These are phyloP conservation scores for Candida oleophila DNA, from an alignment of 805 yeast genomes.

Conservation along the genomic window DNA sequence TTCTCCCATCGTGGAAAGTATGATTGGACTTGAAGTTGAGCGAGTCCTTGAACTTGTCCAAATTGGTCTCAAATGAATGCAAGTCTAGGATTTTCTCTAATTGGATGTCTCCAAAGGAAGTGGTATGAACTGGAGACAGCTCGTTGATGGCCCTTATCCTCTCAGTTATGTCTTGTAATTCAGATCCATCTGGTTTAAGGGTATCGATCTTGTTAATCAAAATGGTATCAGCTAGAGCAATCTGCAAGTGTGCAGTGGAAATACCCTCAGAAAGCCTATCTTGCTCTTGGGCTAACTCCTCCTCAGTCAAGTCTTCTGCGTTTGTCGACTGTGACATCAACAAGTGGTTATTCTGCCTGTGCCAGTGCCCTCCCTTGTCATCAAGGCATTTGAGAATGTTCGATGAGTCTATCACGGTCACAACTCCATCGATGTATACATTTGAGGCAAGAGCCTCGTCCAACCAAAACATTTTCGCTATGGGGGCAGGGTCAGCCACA, in stretches of 20 bases:
- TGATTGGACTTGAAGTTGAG: constrained; percentile 11
- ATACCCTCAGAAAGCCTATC: constrained; percentile 41
- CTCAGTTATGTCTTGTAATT: constrained; percentile 27
- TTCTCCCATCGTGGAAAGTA: constrained; percentile 39
- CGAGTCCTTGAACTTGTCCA: constrained; percentile 17
- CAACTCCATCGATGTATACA: constrained; percentile 87
- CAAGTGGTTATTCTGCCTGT: constrained; percentile 37
- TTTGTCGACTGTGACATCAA: constrained; percentile 15
- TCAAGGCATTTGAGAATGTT: constrained; percentile 65
- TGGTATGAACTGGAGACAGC: constrained; percentile 62
- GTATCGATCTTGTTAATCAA: constrained; percentile 77
- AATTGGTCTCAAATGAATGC: constrained; percentile 63
- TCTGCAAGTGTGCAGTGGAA: constrained; percentile 85
- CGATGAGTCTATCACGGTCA: constrained; percentile 79
- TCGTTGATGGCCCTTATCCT: constrained; percentile 59
- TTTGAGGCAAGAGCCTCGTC: constrained; percentile 85
- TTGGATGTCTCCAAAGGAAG: constrained; percentile 75
- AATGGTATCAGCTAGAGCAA: constrained; percentile 85
- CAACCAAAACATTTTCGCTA: constrained; percentile 96
- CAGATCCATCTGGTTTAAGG: constrained; percentile 19
- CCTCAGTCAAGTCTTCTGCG: constrained; percentile 20
- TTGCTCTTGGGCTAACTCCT: constrained; percentile 28
- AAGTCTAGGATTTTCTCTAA: constrained; percentile 67
- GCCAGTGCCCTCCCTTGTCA: constrained; percentile 75
- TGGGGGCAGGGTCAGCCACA: constrained; percentile 96